Base-by-base conservation (phyloP, 2,329 filamentous ascomycete genomes). In the Microcyclospora tardicrescens region DNA sequence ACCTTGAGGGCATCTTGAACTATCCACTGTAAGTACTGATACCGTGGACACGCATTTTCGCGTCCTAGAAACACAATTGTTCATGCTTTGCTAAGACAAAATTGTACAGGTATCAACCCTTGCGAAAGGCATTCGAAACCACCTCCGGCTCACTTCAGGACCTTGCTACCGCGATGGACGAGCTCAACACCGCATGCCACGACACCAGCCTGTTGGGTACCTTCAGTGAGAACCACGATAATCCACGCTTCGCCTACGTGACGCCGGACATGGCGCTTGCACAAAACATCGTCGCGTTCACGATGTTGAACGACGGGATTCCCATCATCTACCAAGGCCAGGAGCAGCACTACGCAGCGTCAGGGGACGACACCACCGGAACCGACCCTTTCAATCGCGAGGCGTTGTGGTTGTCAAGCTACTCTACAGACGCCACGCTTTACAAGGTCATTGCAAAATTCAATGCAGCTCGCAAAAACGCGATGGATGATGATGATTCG, bases 251-350 rank as follows among this genome's bases (percentile, higher is more conserved):
- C 46, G 60, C 61, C 1, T 67, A 60, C 43, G 54, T 65, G 41
- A 75, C 69, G 36, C 52, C 60, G 9, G 75, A 80, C 50, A 54
- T 67, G 6, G 58, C 71, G 37, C 64, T 77, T 2, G 69, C 75
- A 34, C 72, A 74, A 55, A 81, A 81, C 48, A 66, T 72, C 5
- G 62, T 80, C 31, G 66, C 73, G 0, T 79, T 73, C 49, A 72
- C 70, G n/a, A 67, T 81, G 24, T 66, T 81, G 13, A 62, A 63
- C 2, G 65, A 77, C 39, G 77, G 77, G 14, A 72, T 80, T 30
- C 75, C 76, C 1, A 73, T 79, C 39, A 65, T 80, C 28, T 81
- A 80, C 57, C 69, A 78, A 47, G 77, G 77, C 19, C 73, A 77
- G 43, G 77, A 81, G 56, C 77, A 81, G 50, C 72, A 70, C 43